These are phyloP conservation scores for Aspergillus homomorphus DNA, from an alignment of 495 filamentous ascomycete species.

Conservation along the genomic window DNA sequence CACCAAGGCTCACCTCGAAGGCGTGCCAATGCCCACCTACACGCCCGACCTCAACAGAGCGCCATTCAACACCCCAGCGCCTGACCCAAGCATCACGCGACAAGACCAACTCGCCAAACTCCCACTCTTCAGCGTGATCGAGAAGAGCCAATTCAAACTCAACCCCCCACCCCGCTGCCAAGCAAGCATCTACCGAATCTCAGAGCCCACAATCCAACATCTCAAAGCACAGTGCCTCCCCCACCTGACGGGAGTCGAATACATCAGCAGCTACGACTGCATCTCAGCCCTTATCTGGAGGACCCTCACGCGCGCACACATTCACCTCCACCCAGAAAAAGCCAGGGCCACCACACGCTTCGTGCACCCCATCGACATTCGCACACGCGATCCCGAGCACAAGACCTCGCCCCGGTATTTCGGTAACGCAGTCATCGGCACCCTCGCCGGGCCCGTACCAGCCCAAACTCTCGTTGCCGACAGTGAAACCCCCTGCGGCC, in stretches of 20 bases:
- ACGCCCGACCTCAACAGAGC: constrained; percentile 21
- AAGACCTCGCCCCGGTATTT: constrained; percentile 22
- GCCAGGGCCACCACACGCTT: constrained; percentile 9
- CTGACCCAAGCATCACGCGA: constrained; percentile 4
- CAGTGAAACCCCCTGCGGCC: constrained; percentile 3
- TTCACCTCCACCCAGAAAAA: constrained; percentile 20
- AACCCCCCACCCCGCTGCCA: constrained; percentile 7
- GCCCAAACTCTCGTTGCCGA: constrained; percentile 11
- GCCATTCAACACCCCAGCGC: constrained; percentile 17
- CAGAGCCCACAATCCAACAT: constrained; percentile 12
- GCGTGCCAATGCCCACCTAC: constrained; percentile 15
- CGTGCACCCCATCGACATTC: constrained; percentile 25
- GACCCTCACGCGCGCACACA: constrained; percentile 19
- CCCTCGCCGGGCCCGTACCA: constrained; percentile 17
- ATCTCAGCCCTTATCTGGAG: constrained; percentile 27
- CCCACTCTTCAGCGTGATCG: constrained; percentile 17
- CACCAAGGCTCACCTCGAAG: constrained; percentile 19
- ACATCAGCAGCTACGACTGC: constrained; percentile 28
- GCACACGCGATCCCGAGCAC: constrained; percentile 21
- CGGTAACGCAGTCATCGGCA: constrained; percentile 23
- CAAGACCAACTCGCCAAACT: constrained; percentile 16
- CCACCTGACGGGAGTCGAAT: constrained; percentile 16
- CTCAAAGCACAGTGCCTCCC: constrained; percentile 19
- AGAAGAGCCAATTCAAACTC: constrained; percentile 18
- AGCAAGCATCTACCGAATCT: constrained; percentile 21